Percentiles rank a stretch among this genome's conserved stretches.
These are phyloP conservation scores for Phytomonas sp. DNA, from an alignment of 208 protist genomes.

Conservation along the genomic window DNA sequence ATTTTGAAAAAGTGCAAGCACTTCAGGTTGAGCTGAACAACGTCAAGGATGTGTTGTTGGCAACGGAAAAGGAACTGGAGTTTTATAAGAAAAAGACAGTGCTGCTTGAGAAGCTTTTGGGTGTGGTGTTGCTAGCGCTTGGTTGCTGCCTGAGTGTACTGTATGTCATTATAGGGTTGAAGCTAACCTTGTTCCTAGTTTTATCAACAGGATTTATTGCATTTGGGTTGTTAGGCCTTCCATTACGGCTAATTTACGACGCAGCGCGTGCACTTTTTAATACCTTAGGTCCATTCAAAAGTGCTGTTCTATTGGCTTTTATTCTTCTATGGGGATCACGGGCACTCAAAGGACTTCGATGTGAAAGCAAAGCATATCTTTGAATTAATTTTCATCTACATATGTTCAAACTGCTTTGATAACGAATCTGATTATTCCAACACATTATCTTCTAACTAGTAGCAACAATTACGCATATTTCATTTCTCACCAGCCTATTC, in stretches of 20 bases:
- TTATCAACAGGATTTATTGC: constrained; percentile 20
- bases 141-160: constrained; percentile 38
- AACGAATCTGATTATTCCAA: too few relatives aligned
- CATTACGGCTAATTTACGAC: constrained; percentile 34
- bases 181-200: constrained; percentile 42
- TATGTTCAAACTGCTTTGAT: too few relatives aligned
- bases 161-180: constrained; percentile 43
- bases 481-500: too few relatives aligned
- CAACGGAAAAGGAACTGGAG: constrained; percentile 51
- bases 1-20: constrained; percentile 13
- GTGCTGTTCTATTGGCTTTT: constrained; percentile 20
- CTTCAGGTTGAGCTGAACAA: constrained; percentile 21
- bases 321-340: constrained; percentile 25
- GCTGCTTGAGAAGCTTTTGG: constrained; percentile 51
- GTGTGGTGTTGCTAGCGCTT: constrained; percentile 34
- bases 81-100: constrained; percentile 56
- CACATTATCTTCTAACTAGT: too few relatives aligned
- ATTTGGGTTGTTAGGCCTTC: constrained; percentile 37
- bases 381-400: too few relatives aligned
- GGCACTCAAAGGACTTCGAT: constrained; percentile 1
- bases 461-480: too few relatives aligned
- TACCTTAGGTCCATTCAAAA: constrained; percentile 46
- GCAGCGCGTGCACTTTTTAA: constrained; percentile 43
- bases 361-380: too few relatives aligned
- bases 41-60: constrained; percentile 20